Evolutionary conservation across 805 yeast species (phyloP).

Genomic region (Metschnikowia lachancei): DNA sequence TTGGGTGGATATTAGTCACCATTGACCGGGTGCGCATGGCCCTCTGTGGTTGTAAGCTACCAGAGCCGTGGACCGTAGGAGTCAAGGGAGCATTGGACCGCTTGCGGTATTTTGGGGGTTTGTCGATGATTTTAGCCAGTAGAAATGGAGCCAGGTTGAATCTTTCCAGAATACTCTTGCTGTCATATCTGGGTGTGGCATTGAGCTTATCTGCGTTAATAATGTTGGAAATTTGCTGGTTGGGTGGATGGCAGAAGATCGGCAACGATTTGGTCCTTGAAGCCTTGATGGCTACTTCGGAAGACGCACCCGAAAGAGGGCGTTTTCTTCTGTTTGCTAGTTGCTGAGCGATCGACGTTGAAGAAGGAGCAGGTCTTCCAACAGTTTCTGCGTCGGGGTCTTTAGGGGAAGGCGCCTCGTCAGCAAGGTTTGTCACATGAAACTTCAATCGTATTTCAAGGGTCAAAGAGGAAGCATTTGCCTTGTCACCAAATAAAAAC

Average conservation of each 20-base stretch:
- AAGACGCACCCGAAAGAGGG: conserved; percentile 11
- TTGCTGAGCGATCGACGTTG: conserved; percentile 5
- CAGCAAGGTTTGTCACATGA: conserved; percentile 32
- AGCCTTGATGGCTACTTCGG: conserved; percentile 34
- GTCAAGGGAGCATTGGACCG: conserved; percentile 20
- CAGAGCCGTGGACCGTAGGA: conserved; percentile 15
- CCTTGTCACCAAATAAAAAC: conserved; percentile 34
- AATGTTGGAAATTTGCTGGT: conserved; percentile 39
- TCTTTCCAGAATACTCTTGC: conserved; percentile 41
- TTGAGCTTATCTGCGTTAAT: conserved; percentile 42
- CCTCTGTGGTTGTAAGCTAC: conserved; percentile 28
- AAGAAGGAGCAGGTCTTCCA: conserved; percentile 1
- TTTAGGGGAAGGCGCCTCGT: conserved; percentile 7
- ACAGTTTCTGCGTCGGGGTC: conserved; percentile 10
- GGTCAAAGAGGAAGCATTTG: conserved; percentile 44
- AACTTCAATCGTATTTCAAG: conserved; percentile 56
- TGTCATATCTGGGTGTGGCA: conserved; percentile 38
- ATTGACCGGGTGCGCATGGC: conserved; percentile 45
- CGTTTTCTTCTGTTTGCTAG: conserved; percentile 11
- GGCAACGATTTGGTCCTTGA: conserved; percentile 46
- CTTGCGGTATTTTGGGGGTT: conserved; percentile 28
- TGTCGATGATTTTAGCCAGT: conserved; percentile 41
- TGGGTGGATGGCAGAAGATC: conserved; percentile 38
- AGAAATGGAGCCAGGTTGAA: conserved; percentile 46
- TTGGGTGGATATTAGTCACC: conserved; percentile 31